A percentile compares a stretch with the other conserved stretches of the same genome.
These are phyloP conservation scores for Pseudogymnoascus sp. DNA, from an alignment of 2,329 filamentous ascomycete species.

Conservation along the genomic window DNA sequence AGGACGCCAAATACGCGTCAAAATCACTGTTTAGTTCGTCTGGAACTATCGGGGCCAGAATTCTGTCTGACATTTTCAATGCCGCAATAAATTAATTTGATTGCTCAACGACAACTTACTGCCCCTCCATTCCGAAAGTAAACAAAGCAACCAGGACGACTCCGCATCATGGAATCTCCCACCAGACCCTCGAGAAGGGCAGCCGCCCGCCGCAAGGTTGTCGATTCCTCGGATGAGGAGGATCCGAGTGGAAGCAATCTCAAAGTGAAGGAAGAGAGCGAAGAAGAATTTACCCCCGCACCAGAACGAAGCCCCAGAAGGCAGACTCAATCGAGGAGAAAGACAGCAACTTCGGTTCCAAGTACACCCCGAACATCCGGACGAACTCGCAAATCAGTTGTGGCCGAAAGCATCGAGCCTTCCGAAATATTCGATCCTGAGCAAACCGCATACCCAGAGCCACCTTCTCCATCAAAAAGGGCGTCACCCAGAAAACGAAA, in stretches of 20 bases:
- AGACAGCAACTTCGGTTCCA: constrained; percentile 30
- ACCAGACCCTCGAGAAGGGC: constrained; percentile 53
- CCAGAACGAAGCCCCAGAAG: constrained; percentile 52
- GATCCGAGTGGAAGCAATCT: constrained; percentile 52
- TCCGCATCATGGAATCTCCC: constrained; percentile 25
- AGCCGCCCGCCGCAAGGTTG: constrained; percentile 61
- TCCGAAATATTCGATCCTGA: constrained; percentile 55
- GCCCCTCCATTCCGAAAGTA: constrained; percentile 3
- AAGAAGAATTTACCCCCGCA: constrained; percentile 75
- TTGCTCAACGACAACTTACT: neutral
- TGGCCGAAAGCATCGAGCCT: constrained; percentile 47
- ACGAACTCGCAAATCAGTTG: constrained; percentile 37
- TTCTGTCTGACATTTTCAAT: neutral
- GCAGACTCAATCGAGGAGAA: constrained; percentile 44
- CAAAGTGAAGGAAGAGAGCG: constrained; percentile 55
- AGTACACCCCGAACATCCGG: constrained; percentile 25
- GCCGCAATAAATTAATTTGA: neutral
- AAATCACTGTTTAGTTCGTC: neutral
- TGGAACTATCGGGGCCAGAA: neutral
- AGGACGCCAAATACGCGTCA: neutral
- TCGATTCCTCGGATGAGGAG: constrained; percentile 71
- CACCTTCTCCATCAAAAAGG: constrained; percentile 48
- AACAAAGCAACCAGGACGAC: constrained; percentile 4
- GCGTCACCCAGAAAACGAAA: constrained; percentile 61
- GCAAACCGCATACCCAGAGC: constrained; percentile 41